phyloP scores from a whole-genome alignment of 2,329 filamentous ascomycete species.

The Aureobasidium lini region DNA sequence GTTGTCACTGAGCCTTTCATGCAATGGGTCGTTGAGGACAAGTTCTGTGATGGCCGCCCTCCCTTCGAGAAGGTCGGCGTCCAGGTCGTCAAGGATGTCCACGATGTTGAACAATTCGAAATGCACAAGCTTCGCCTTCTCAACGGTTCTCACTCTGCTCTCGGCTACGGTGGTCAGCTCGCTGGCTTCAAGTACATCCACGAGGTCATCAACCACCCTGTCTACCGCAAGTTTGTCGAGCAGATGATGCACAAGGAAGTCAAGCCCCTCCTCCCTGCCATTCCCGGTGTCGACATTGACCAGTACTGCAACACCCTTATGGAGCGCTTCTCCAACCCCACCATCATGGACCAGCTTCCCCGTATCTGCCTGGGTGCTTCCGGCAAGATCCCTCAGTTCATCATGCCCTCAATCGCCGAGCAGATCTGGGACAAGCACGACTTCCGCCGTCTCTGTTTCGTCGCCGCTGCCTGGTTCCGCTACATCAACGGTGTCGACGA shows the following conservation, averaged over 20 bases:
- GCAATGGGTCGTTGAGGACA: slow-evolving; percentile 50
- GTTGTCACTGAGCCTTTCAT: slow-evolving; percentile 51
- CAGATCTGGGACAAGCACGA: slow-evolving; percentile 38
- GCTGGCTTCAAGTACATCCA: slow-evolving; percentile 49
- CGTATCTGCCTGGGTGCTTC: slow-evolving; percentile 46
- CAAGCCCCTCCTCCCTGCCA: slow-evolving; percentile 45
- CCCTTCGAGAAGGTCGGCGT: slow-evolving; percentile 47
- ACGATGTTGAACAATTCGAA: slow-evolving; percentile 48
- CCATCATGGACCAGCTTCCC: slow-evolving; percentile 49
- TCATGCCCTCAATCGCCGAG: slow-evolving; percentile 43
- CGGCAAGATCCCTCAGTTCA: slow-evolving; percentile 48
- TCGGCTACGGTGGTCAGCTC: slow-evolving; percentile 45
- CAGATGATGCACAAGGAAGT: slow-evolving; percentile 51
- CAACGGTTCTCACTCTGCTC: slow-evolving; percentile 47
- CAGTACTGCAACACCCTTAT: slow-evolving; percentile 47
- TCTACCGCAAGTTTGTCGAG: slow-evolving; percentile 42
- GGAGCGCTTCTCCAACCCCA: slow-evolving; percentile 50
- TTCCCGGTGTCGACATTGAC: slow-evolving; percentile 45
- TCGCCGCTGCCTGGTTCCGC: slow-evolving; percentile 44
- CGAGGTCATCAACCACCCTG: slow-evolving; percentile 45
- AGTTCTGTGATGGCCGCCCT: slow-evolving; percentile 45
- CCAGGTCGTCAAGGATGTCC: slow-evolving; percentile 45
- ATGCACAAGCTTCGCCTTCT: slow-evolving; percentile 51
- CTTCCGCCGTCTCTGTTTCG: slow-evolving; percentile 41
- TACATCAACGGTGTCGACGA: slow-evolving; percentile 47